These are phyloP conservation scores for Petunia secreta DNA, from an alignment of 257 asterid genomes.

Conservation along the genomic window DNA sequence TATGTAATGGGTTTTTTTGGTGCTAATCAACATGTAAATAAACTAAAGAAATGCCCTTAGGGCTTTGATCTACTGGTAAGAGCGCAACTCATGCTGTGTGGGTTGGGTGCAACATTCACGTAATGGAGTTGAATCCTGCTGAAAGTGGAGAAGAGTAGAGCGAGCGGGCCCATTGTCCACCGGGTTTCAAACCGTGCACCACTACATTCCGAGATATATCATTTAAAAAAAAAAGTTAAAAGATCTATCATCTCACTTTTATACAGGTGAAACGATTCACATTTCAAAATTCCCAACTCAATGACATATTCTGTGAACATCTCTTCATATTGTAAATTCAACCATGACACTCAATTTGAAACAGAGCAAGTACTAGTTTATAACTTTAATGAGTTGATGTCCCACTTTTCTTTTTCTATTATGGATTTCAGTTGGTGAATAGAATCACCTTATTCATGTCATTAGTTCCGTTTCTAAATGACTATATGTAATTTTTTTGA, in stretches of 20 bases:
- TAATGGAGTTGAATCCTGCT: too few relatives aligned
- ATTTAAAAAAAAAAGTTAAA: not conserved
- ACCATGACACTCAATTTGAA: not conserved
- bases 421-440: not conserved
- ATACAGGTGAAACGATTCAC: conserved; percentile 5
- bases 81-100: too few relatives aligned
- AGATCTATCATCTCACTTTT: not conserved
- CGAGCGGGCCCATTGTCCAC: too few relatives aligned
- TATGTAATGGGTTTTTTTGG: not conserved
- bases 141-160: too few relatives aligned
- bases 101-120: too few relatives aligned
- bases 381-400: not conserved
- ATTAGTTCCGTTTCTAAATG: not conserved
- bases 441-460: not conserved
- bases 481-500: not conserved
- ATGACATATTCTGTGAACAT: not conserved
- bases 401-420: not conserved
- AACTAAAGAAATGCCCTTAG: too few relatives aligned
- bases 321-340: conserved; percentile 5
- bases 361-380: not conserved
- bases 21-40: not conserved
- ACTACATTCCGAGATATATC: too few relatives aligned
- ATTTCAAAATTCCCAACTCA: not conserved
- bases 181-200: too few relatives aligned
- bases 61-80: too few relatives aligned